These are phyloP conservation scores for Hypoxylon crocopeplum DNA, from an alignment of 495 filamentous ascomycete genomes.

Conservation along the genomic window DNA sequence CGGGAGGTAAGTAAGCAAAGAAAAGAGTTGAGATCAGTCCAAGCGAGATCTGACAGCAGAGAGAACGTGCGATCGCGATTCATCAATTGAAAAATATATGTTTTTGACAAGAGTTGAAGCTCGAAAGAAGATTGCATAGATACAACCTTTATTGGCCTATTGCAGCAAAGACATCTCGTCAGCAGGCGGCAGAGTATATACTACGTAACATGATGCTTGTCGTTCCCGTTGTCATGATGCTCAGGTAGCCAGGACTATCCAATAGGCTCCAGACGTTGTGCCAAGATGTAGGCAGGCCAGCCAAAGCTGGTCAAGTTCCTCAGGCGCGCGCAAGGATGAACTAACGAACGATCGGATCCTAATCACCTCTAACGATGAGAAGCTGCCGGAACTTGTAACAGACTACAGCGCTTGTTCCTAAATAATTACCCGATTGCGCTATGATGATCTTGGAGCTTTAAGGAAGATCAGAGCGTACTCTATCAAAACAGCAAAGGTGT, in stretches of 20 bases:
- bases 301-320: conserved; percentile 3
- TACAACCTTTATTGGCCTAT: conserved; percentile 7
- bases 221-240: conserved; percentile 12
- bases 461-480: too few relatives aligned
- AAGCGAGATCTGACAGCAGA: too few relatives aligned
- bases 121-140: not conserved
- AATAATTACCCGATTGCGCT: too few relatives aligned
- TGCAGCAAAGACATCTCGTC: conserved; percentile 11
- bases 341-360: conserved; percentile 15
- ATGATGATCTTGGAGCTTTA: too few relatives aligned
- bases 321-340: conserved; percentile 12
- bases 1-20: too few relatives aligned
- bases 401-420: not conserved
- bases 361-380: conserved; percentile 1
- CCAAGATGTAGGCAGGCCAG: too few relatives aligned
- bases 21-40: too few relatives aligned
- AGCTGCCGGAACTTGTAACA: conserved; percentile 17
- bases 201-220: conserved; percentile 13
- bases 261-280: conserved; percentile 21
- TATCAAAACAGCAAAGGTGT: too few relatives aligned
- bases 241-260: conserved; percentile 9
- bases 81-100: not conserved
- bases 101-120: not conserved
- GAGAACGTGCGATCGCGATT: not conserved
- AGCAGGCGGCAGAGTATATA: conserved; percentile 19